Evolutionary conservation across 495 filamentous ascomycete species (phyloP), one percentile per base, ranked within the genome.

Genomic region (Beverwykella pulmonaria): DNA sequence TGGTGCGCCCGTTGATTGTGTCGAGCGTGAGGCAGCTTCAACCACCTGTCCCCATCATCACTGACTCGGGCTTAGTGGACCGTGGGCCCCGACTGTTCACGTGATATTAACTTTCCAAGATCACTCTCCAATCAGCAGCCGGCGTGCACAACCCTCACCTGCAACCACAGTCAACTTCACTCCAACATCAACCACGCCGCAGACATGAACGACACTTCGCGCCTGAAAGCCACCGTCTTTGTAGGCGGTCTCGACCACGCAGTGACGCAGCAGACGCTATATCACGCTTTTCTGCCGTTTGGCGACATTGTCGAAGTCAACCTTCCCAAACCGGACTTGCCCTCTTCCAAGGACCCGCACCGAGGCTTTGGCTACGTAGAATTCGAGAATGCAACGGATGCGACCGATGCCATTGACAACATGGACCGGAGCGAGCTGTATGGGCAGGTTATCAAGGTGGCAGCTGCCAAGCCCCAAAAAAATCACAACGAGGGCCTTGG

Each of bases 381-480:
- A 73, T 99, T 91, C 75, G 92, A 97, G 71, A 80, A 90, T 34
- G 82, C 86, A 22, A 86, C 86, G 58, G 94, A 99, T 78, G 93
- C 92, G 52, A 88, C 87, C 64, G 94, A 97, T 77, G 94, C 94
- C 39, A 96, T 99, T 74, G 92, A 98, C 82, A 99, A 99, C 77
- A 97, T 98, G 95, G 91, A 99, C 72, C 92, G 95, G 73, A 88
- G 92, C 64, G 92, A 97, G 80, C 82, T 99, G n/a, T 97, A 91
- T 74, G 95, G 93, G 1, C 83, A 90, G 30, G 90, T 94, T 2
- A 88, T 99, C 76, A 96, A 90, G 75, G 94, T 98, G 19, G 91
- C 91, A 15, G 83, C 87, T 36, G 94, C 95, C 27, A 99, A 97
- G 78, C 87, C 92, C 26, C 92, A 93, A 66, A 97, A 96, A 82